These are phyloP conservation scores for Monotropa hypopitys DNA, from an alignment of 179 eudicot species.

Conservation along the genomic window DNA sequence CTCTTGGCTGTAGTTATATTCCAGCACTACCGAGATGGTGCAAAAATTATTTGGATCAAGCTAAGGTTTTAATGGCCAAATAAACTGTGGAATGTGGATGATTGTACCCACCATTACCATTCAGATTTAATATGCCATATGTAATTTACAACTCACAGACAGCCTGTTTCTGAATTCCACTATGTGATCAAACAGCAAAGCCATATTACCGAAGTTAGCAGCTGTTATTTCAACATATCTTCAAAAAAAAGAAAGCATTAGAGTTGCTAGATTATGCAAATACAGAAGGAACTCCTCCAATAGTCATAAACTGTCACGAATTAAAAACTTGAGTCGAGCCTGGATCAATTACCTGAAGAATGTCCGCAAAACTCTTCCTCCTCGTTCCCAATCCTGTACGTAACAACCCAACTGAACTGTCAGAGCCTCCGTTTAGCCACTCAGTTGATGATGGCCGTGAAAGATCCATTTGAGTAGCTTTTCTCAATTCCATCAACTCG, in stretches of 20 bases:
- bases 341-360: constrained; percentile 41
- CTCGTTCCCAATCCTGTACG: constrained; percentile 33
- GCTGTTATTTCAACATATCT: background rate
- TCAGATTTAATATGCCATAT: background rate
- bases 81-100: background rate
- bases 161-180: background rate
- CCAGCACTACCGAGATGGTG: background rate
- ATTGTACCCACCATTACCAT: background rate
- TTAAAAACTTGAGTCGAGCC: background rate
- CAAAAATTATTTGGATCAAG: background rate
- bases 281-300: background rate
- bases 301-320: background rate
- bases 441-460: constrained; percentile 26
- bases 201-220: background rate
- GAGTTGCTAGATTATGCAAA: background rate
- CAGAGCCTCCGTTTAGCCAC: constrained; percentile 19
- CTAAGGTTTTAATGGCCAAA: background rate
- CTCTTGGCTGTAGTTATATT: background rate
- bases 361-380: constrained; percentile 58
- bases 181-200: background rate
- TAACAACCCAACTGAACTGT: constrained; percentile 15
- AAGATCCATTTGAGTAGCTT: constrained; percentile 14
- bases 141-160: background rate
- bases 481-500: constrained; percentile 25
- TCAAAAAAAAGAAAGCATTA: background rate